Evolutionary conservation across 1,139 yeast species (phyloP), one percentile per base, ranked within the genome.

Genomic region (Trichomonascaceae sp.): DNA sequence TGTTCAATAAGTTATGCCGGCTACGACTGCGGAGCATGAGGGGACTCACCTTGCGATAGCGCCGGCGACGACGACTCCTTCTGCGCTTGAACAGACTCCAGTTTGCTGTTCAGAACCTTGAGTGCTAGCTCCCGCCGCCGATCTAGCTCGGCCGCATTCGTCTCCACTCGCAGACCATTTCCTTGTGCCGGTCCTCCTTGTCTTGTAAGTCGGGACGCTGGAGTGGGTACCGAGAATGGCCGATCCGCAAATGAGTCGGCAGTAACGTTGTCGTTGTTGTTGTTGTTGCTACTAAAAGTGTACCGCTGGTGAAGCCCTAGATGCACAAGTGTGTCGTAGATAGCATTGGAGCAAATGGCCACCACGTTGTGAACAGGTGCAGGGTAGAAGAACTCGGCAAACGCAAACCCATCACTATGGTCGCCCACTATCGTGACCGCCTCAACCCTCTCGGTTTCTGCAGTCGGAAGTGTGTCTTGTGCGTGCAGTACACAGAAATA

Each of bases 381-480:
- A 1, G 94, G 94, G 69, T 81, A 82, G 38, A 60, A 60, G 54
- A 87, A 82, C 46, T 81, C 80, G 28, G 77, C 75, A 43, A 85
- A 63, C 37, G 81, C 75, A 63, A 87, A 87, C 1, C 93, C 79
- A 47, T 85, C 95, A 1, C 93, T 77, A 0, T 95, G 93, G 54
- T 85, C 95, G 29, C 96, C 96, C 26, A 68, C 58, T 18, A 74
- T 55, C 13, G 63, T 52, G 9, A 8, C 9, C 9, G 6, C 11
- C 9, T 6, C 23, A 11, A 11, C 23, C 8, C 47, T 34, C 43
- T 48, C 45, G 42, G 51, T 34, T 16, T 34, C 41, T 2, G 41
- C 38, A 1, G 46, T 39, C 9, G 60, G 62, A 23, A 58, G 49
- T 26, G 51, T 44, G 4, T 57, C 43, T 18, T 56, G 60, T 5